Percentiles rank a stretch among this genome's conserved stretches.
phyloP scores from a whole-genome alignment of 192 early-diverging fungal genomes.

The Mortierella claussenii region DNA sequence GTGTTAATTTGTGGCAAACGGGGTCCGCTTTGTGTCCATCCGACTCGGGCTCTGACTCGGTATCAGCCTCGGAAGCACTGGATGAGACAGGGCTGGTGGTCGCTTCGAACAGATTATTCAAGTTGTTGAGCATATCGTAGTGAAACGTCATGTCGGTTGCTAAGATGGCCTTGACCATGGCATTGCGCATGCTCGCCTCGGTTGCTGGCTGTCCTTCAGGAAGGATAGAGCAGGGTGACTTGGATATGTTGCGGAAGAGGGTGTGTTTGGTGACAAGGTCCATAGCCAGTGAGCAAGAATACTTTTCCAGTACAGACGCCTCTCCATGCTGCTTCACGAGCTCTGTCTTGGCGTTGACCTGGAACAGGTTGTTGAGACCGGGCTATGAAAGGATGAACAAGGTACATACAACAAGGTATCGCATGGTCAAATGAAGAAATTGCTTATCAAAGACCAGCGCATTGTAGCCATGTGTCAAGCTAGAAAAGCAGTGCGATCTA shows the following conservation, averaged over 20 bases:
- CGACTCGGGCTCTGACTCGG: conserved; percentile 19
- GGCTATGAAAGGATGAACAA: conserved; percentile 64
- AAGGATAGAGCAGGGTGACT: conserved; percentile 43
- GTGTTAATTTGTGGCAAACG: too few relatives aligned
- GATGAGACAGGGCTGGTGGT: conserved; percentile 33
- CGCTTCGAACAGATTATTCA: conserved; percentile 55
- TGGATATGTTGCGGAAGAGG: conserved; percentile 69
- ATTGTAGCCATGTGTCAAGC: too few relatives aligned
- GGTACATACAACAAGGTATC: neutral
- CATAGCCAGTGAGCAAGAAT: conserved; percentile 84
- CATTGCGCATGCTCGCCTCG: conserved; percentile 52
- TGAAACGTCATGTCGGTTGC: conserved; percentile 94
- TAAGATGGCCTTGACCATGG: conserved; percentile 80
- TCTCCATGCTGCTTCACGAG: conserved; percentile 78
- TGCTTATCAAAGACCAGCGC: too few relatives aligned
- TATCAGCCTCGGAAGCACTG: conserved; percentile 23
- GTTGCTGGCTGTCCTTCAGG: conserved; percentile 62
- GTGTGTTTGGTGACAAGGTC: conserved; percentile 79
- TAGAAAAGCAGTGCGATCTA: too few relatives aligned
- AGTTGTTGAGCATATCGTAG: conserved; percentile 71
- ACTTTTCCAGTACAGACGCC: conserved; percentile 88
- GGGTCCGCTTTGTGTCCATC: neutral
- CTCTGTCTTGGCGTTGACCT: conserved; percentile 86
- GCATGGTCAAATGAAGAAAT: neutral
- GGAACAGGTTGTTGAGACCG: conserved; percentile 91